Conservation (phyloP, 805 yeast species). For the Saturnispora sekii region DNA sequence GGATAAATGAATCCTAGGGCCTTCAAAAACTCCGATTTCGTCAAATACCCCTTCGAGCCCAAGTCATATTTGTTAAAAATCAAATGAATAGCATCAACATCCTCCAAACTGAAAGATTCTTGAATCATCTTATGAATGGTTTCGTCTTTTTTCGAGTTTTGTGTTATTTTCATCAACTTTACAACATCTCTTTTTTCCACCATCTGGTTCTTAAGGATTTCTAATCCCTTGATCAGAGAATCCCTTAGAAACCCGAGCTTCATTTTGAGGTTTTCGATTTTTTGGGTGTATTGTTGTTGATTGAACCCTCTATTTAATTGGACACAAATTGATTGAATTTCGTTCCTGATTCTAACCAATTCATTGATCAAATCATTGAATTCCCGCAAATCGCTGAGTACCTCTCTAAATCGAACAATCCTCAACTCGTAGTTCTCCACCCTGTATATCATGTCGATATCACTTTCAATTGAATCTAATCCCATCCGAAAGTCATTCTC, state of each 20-base stretch:
- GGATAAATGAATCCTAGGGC: conserved; percentile 35
- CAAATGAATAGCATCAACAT: conserved; percentile 19
- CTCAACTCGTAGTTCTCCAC: conserved; percentile 6
- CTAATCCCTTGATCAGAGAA: not conserved
- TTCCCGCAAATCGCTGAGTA: conserved; percentile 29
- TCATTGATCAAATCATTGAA: conserved; percentile 22
- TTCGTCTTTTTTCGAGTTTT: conserved; percentile 5
- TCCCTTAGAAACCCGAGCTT: conserved; percentile 5
- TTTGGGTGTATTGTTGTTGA: conserved; percentile 1
- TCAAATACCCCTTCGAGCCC: conserved; percentile 29
- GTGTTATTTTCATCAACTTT: conserved; percentile 8
- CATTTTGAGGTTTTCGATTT: not conserved
- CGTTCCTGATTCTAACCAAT: conserved; percentile 14
- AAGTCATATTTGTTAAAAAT: conserved; percentile 33
- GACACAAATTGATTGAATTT: conserved; percentile 16
- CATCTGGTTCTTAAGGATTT: conserved; percentile 1
- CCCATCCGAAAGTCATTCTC: conserved; percentile 21
- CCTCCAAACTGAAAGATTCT: conserved; percentile 6
- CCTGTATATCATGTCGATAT: conserved; percentile 13
- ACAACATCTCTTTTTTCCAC: conserved; percentile 8
- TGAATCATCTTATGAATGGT: conserved; percentile 10
- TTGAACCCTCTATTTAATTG: conserved; percentile 6
- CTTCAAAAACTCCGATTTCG: conserved; percentile 33
- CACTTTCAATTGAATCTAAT: conserved; percentile 13
- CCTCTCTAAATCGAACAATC: conserved; percentile 22